Conservation (phyloP, 108 stramenopile genomes). For the Schizochytrium sp. region DNA sequence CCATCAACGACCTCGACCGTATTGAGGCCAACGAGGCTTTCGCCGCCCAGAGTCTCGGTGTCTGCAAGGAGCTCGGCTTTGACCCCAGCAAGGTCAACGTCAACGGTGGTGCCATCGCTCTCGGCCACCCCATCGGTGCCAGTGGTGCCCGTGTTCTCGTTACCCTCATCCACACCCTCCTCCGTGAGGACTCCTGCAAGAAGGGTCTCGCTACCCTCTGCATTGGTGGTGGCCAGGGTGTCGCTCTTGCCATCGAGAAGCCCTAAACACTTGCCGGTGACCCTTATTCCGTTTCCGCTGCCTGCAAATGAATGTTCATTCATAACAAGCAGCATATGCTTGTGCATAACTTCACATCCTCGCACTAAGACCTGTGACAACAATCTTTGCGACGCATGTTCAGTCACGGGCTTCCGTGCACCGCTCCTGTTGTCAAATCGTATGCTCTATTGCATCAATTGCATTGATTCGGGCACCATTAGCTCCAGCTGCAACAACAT, state of each 20-base stretch:
- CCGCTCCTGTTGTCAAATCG: too few relatives aligned
- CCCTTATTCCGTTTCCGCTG: too few relatives aligned
- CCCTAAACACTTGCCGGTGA: constrained; percentile 18
- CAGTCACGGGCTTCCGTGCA: too few relatives aligned
- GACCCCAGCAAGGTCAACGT: constrained; percentile 85
- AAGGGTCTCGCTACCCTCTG: constrained; percentile 92
- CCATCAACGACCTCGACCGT: constrained; percentile 84
- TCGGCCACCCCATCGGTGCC: constrained; percentile 77
- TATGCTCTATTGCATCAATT: too few relatives aligned
- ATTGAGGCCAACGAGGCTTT: constrained; percentile 98
- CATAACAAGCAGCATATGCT: too few relatives aligned
- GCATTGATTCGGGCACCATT: too few relatives aligned
- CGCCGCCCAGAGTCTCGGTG: constrained; percentile 86
- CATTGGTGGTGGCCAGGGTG: constrained; percentile 99
- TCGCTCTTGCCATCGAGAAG: constrained; percentile 89
- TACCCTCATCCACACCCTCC: constrained; percentile 92
- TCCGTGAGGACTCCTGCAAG: constrained; percentile 72
- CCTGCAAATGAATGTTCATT: too few relatives aligned
- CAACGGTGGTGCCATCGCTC: constrained; percentile 85
- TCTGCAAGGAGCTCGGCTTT: constrained; percentile 77
- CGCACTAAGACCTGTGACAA: too few relatives aligned
- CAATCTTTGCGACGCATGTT: too few relatives aligned
- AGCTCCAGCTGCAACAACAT: too few relatives aligned
- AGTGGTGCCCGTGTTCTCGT: constrained; percentile 85
- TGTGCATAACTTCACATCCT: too few relatives aligned